Conservation (phyloP, 352 stramenopile genomes). For the Phytopythium helicoides region DNA sequence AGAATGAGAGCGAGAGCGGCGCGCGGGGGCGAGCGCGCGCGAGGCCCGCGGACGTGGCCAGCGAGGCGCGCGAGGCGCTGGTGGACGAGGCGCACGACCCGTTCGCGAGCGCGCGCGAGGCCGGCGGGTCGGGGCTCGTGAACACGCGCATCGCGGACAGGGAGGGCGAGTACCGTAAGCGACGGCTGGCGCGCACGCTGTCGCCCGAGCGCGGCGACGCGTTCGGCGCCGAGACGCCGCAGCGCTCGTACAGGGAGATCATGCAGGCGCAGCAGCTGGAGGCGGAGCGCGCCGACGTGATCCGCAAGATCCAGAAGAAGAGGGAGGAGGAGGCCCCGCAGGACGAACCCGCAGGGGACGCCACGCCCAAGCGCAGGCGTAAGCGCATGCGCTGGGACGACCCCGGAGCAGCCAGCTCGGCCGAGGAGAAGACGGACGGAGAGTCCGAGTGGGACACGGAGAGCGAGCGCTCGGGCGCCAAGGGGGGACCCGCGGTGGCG, state of each 20-base stretch:
- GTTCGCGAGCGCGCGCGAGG: slow-evolving; percentile 78
- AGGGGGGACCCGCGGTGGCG: slow-evolving; percentile 28
- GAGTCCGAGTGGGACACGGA: slow-evolving; percentile 80
- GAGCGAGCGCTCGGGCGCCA: slow-evolving; percentile 32
- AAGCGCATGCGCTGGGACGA: slow-evolving; percentile 89
- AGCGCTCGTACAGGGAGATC: slow-evolving; percentile 84
- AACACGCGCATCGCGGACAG: slow-evolving; percentile 94
- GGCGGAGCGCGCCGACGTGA: slow-evolving; percentile 81
- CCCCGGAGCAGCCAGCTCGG: slow-evolving; percentile 17
- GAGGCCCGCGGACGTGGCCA: background rate
- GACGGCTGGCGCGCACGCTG: slow-evolving; percentile 87
- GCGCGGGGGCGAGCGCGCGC: slow-evolving; percentile 20
- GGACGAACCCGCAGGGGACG: slow-evolving; percentile 21
- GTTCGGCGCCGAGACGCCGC: slow-evolving; percentile 84
- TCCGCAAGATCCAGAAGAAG: slow-evolving; percentile 88
- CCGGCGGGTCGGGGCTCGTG: slow-evolving; percentile 89
- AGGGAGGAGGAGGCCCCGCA: slow-evolving; percentile 56
- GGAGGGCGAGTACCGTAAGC: slow-evolving; percentile 91
- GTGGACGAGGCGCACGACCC: slow-evolving; percentile 89
- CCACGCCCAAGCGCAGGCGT: slow-evolving; percentile 54
- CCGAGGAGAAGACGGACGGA: slow-evolving; percentile 57
- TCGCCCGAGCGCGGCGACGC: slow-evolving; percentile 90
- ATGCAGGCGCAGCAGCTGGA: slow-evolving; percentile 91
- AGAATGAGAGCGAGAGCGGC: slow-evolving; percentile 39
- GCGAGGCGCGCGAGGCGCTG: slow-evolving; percentile 41